Evolutionary conservation across 768 basidiomycete species (phyloP), one percentile per base, ranked within the genome.

Genomic region (Boletellus ananiceps): DNA sequence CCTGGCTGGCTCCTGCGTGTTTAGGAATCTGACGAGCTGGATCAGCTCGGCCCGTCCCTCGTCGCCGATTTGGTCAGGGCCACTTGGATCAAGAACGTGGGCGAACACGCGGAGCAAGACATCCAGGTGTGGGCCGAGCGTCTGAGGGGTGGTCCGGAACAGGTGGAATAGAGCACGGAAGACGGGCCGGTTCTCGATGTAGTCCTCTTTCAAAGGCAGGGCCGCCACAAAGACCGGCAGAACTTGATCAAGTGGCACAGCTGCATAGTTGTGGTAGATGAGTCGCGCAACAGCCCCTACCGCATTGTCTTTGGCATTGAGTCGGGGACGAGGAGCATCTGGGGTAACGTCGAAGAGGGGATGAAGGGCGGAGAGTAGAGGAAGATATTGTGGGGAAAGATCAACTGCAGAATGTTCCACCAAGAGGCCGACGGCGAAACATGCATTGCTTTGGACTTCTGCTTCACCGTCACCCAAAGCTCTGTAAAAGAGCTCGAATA

Each of bases 241-340:
- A 44, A 96, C 92, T 68, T 92, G 86, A 44, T 93, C 89, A 34
- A 97, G 82, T 21, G 95, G 95, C 15, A 98, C 70, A 13, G 85
- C 91, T 12, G 72, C 64, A 4, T 78, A 70, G 68, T 93, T 93
- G 63, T 86, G 86, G 59, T 82, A 65, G 62, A 98, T 86, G 65
- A 98, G 77, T 14, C 96, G 85, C 5, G 83, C 83, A 45, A 98
- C 88, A 21, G 93, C 90, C 38, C 96, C 96, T 8, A 86, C 81
- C n/a, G 96, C 96, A 67, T 99, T 99, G 70, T 99, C 96, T 54
- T 86, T 86, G 16, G 93, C 93, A 64, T 93, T 94, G 53, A 91
- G 69, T 38, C 74, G 75, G 7, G 88, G 71, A 6, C 80, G 62
- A n/a, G 83, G 73, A 6, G 88, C 74, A 50, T 84, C 80, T 0